Conservation (phyloP, 1,139 yeast species). For the Eremothecium sinecaudum region DNA sequence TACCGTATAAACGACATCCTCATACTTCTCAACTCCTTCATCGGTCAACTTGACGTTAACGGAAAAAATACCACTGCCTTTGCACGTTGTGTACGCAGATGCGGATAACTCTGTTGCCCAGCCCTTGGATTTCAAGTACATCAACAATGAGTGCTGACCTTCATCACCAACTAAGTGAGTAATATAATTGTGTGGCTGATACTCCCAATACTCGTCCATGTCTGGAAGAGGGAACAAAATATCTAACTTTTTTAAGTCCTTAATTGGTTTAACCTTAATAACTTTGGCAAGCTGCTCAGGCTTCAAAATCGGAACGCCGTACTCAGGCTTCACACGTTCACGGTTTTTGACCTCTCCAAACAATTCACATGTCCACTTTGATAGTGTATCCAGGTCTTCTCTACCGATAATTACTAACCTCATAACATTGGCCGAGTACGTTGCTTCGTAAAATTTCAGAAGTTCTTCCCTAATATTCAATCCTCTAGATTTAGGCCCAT, state of each 20-base stretch:
- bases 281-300: conserved; percentile 43
- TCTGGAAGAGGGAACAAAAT: conserved; percentile 69
- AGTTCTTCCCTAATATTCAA: conserved; percentile 57
- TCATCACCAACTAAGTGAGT: conserved; percentile 90
- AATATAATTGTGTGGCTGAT: conserved; percentile 59
- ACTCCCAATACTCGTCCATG: conserved; percentile 53
- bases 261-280: conserved; percentile 69
- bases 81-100: conserved; percentile 61
- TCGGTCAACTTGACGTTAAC: conserved; percentile 69
- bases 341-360: conserved; percentile 58
- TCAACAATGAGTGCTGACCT: conserved; percentile 71
- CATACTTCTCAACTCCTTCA: conserved; percentile 57
- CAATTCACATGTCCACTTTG: conserved; percentile 59
- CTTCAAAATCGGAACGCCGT: conserved; percentile 38
- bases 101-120: conserved; percentile 77
- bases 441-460: conserved; percentile 50
- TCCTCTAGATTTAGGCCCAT: conserved; percentile 41
- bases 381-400: conserved; percentile 62
- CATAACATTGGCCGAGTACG: conserved; percentile 74
- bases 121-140: conserved; percentile 57
- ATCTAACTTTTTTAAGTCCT: conserved; percentile 62
- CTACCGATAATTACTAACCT: conserved; percentile 76
- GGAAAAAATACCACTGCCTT: conserved; percentile 58
- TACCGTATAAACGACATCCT: conserved; percentile 45
- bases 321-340: conserved; percentile 35